Conservation (phyloP, 139 green algal species). For the Nannochloris sp. region DNA sequence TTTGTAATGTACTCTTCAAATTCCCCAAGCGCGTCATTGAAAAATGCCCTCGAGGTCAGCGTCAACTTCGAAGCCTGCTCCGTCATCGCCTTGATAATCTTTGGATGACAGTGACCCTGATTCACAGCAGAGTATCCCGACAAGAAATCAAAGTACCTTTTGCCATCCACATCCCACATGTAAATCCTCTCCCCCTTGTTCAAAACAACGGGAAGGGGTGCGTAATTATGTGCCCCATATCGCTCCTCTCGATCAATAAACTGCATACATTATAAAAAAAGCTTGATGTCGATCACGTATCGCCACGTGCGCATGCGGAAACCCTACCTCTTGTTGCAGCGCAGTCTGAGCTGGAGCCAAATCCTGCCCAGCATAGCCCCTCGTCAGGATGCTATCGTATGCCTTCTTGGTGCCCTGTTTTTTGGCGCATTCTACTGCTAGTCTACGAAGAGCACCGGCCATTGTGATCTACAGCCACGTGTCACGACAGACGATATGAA, state of each 20-base stretch:
- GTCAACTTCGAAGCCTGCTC: constrained; percentile 75
- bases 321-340: constrained; percentile 1
- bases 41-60: constrained; percentile 92
- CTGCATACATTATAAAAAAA: constrained; percentile 26
- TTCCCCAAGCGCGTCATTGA: constrained; percentile 89
- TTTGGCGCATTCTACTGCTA: too few species aligned
- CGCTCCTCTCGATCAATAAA: constrained; percentile 69
- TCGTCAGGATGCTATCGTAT: neutral
- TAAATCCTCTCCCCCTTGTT: constrained; percentile 53
- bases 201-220: constrained; percentile 81
- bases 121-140: constrained; percentile 88
- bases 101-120: constrained; percentile 95
- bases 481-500: too few species aligned
- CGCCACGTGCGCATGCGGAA: neutral
- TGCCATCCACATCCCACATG: constrained; percentile 79
- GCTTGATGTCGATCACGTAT: neutral
- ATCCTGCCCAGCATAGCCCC: neutral
- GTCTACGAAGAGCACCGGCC: too few species aligned
- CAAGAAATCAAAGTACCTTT: constrained; percentile 84
- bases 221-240: constrained; percentile 88
- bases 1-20: constrained; percentile 91
- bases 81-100: constrained; percentile 81
- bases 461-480: too few species aligned
- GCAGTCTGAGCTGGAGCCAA: neutral
- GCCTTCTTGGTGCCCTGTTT: too few species aligned